phyloP scores from a whole-genome alignment of 331 rosid genomes.

The Malus hybrid region DNA sequence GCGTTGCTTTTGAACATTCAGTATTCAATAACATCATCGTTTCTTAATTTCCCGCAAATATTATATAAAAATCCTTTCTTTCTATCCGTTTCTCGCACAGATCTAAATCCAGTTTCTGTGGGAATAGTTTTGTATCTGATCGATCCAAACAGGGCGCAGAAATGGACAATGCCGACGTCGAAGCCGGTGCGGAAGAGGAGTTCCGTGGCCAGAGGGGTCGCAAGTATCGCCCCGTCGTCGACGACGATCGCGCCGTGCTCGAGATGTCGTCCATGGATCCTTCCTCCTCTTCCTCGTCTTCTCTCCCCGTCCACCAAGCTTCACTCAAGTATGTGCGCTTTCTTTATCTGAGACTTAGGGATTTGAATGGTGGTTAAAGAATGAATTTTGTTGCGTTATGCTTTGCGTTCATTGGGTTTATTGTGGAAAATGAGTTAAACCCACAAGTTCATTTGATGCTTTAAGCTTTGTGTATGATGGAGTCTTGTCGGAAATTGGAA shows the following conservation, averaged over 20 bases:
- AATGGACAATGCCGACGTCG: constrained; percentile 80
- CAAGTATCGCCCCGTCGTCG: constrained; percentile 88
- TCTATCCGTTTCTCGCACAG: not conserved
- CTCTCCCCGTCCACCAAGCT: constrained; percentile 30
- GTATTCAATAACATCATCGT: not conserved
- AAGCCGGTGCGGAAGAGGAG: constrained; percentile 65
- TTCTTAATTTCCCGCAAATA: not conserved
- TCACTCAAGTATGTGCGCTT: constrained; percentile 47
- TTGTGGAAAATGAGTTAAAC: not conserved
- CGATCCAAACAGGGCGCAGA: not conserved
- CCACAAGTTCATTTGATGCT: no score
- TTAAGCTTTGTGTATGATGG: no score
- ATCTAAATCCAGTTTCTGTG: not conserved
- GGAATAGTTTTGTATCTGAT: not conserved
- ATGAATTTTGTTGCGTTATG: not conserved
- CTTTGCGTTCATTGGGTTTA: not conserved
- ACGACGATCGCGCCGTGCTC: constrained; percentile 89
- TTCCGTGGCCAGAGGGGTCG: constrained; percentile 51
- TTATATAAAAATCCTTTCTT: not conserved
- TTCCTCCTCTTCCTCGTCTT: constrained; percentile 43
- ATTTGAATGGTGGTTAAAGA: not conserved
- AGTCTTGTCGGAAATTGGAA: no score
- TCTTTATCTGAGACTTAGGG: not conserved
- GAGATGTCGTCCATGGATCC: constrained; percentile 95
- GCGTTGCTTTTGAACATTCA: not conserved